Evolutionary conservation across 371 early-diverging fungal species (phyloP), one percentile per base, ranked within the genome.

Genomic region (Rhizopus sp.): DNA sequence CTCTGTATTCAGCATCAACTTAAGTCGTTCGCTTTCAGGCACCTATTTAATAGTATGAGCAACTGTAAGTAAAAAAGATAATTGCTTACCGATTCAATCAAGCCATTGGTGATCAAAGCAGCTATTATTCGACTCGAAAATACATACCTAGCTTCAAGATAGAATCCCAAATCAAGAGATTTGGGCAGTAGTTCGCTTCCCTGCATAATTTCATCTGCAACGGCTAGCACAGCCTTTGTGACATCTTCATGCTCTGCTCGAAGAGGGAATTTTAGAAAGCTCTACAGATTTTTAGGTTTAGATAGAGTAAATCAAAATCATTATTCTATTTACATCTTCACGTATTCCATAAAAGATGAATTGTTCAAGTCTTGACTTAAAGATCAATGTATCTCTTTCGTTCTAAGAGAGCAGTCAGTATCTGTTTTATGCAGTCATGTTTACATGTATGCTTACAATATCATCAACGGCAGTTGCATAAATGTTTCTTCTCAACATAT

Each of bases 281-380:
- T 17, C 54, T 53, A 6, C 29, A 30, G 8, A 44, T 4, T 47
- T 7, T 47, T 37, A 13, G 16, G 7, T 46, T 46, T 46, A 23
- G 16, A 29, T 37, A 2, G 23, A 23, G 23, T 23, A 23, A 23
- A 23, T 9, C 10, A 42, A 34, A 35, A 5, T 3, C 7, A 2
- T 29, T 5, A 23, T 29, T 29, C 8, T 15, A 35, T 6, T 54
- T 55, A 55, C 59, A 16, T 63, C 39, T 17, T 50, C 34, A n/a
- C 33, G 33, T 30, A 48, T 55, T 32, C 63, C 59, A 54, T 54
- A 63, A 31, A 58, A 50, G 3, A 63, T 42, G 2, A 59, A 58
- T 38, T 63, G 59, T 29, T 58, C 50, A 9, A 63, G 39, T 50
- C 41, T 58, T 6, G 59, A 53, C 42, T 59, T 42, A 40, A 63